These are phyloP conservation scores for Ascodesmis nigricans DNA, from an alignment of 495 filamentous ascomycete species.

Conservation along the genomic window DNA sequence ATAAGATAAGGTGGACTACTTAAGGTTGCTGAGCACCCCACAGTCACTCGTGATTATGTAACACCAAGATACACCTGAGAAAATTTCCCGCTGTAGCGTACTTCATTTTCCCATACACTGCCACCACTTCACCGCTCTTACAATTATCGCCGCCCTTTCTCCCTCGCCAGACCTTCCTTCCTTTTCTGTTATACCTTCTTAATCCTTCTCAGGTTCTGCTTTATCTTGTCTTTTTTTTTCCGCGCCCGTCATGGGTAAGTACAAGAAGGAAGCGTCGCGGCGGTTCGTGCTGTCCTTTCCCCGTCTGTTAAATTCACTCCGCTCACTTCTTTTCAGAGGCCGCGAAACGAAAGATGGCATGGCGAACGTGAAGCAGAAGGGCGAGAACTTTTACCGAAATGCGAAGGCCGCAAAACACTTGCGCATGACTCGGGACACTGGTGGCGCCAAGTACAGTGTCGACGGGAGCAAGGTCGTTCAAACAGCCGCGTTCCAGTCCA, in stretches of 20 bases:
- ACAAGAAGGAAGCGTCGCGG: slow-evolving; percentile 77
- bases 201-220: too few relatives aligned
- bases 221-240: too few relatives aligned
- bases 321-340: slow-evolving; percentile 15
- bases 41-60: too few relatives aligned
- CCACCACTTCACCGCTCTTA: too few relatives aligned
- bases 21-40: too few relatives aligned
- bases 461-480: slow-evolving; percentile 38
- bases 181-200: too few relatives aligned
- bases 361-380: slow-evolving; percentile 75
- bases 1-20: too few relatives aligned
- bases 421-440: slow-evolving; percentile 59
- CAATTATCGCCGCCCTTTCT: too few relatives aligned
- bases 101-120: too few relatives aligned
- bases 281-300: slow-evolving; percentile 23
- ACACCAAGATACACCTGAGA: too few relatives aligned
- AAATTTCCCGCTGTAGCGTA: too few relatives aligned
- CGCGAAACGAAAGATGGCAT: slow-evolving; percentile 73
- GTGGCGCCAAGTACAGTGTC: slow-evolving; percentile 29
- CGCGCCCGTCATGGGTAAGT: slow-evolving; percentile 79
- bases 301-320: background rate
- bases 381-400: slow-evolving; percentile 84
- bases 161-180: too few relatives aligned
- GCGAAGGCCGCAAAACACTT: slow-evolving; percentile 73
- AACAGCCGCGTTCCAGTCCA: slow-evolving; percentile 65